Base-by-base conservation (phyloP, 345 rosid species). In the Ceriops decandra region DNA sequence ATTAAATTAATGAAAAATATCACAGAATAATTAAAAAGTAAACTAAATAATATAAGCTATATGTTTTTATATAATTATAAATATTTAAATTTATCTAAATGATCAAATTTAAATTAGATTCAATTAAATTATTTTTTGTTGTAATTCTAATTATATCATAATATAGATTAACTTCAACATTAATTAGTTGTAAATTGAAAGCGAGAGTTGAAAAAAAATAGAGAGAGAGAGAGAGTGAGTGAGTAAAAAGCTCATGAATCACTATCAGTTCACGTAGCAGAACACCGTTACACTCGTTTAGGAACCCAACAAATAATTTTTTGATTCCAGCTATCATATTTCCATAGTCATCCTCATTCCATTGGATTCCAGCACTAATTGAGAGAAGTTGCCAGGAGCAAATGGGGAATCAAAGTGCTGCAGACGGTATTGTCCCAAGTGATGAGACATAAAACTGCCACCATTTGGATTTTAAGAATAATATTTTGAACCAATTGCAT, bases 241-340 rank as follows among this genome's bases (percentile, higher is more conserved):
- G 59, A n/a, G 30, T 31, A 46, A 30, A 26, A 52, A 13, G 57
- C 68, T 38, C 68, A 57, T 65, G 52, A 65, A 51, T 57, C 68
- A 65, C 52, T 68, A 58, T 38, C 15, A 57, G 72, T 63, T 63
- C 59, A 58, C 46, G 46, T 63, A 56, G 72, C 64, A 9, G 5
- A 0, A 21, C 57, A 16, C 0, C 11, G 0, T 0, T 22, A 22
- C 53, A 42, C 21, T 42, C 68, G 22, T 53, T 8, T 35, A 52
- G 9, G 38, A 32, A n/a, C 42, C 58, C 28, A 20, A 36, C 33
- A 56, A 56, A 27, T 7, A 15, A 2, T 15, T 33, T n/a, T 63
- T 66, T 66, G 71, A 36, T 31, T 66, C 47, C 53, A 67, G 53
- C 70, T 67, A 38, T 20, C 11, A 13, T 24, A 24, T 27, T 27